These are phyloP conservation scores for Arthrobotrys conoides DNA, from an alignment of 2,329 filamentous ascomycete genomes.

Conservation along the genomic window DNA sequence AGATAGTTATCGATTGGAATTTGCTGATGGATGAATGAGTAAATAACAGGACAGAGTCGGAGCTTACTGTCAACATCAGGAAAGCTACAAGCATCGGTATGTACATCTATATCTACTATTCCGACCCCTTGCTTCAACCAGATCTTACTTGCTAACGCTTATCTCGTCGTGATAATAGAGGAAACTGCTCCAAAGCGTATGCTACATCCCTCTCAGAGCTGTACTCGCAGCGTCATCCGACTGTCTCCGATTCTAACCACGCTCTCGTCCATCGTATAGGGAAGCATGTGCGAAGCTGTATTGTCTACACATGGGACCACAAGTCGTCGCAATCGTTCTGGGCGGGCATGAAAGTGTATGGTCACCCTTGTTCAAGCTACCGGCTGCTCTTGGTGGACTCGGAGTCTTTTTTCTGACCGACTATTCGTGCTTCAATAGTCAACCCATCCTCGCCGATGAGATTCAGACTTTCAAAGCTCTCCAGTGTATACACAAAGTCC, in stretches of 20 bases:
- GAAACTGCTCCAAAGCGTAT: constrained; percentile 78
- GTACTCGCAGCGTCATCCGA: neutral
- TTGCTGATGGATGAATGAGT: constrained; percentile 11
- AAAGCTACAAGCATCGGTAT: constrained; percentile 76
- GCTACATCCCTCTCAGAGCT: constrained; percentile 15
- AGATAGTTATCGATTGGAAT: neutral
- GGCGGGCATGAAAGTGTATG: constrained; percentile 97
- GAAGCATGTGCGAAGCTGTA: constrained; percentile 97
- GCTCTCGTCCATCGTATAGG: constrained; percentile 67
- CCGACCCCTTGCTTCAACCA: constrained; percentile 24
- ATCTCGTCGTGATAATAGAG: constrained; percentile 68
- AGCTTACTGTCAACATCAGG: constrained; percentile 78
- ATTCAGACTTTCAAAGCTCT: constrained; percentile 99
- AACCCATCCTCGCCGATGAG: constrained; percentile 98
- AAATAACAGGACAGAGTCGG: constrained; percentile 74
- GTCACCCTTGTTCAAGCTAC: constrained; percentile 63
- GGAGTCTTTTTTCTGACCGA: constrained; percentile 1
- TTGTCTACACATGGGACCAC: constrained; percentile 99
- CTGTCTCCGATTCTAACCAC: constrained; percentile 18
- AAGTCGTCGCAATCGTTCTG: constrained; percentile 95
- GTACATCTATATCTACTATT: neutral
- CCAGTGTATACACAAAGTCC: constrained; percentile 96
- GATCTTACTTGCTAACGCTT: constrained; percentile 24
- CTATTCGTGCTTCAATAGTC: constrained; percentile 70
- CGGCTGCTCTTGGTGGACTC: constrained; percentile 1